Evolutionary conservation across 108 stramenopile genomes (phyloP).

Genomic region (Nitzschia inconspicua): DNA sequence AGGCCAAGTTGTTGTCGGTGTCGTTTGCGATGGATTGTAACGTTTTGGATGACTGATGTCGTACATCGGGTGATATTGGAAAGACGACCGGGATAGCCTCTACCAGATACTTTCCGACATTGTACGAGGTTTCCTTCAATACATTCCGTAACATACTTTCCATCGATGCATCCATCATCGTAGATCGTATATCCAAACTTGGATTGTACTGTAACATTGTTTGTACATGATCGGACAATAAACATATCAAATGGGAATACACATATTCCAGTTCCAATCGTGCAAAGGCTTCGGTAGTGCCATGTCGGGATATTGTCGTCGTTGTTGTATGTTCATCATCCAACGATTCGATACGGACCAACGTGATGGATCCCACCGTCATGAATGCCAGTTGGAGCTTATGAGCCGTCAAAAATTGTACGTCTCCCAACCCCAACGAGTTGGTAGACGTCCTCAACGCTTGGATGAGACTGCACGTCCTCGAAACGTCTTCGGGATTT

Average conservation of each 20-base stretch:
- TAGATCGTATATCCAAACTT: constrained; percentile 56
- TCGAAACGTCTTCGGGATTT: constrained; percentile 54
- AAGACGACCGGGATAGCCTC: constrained; percentile 55
- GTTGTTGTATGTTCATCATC: constrained; percentile 9
- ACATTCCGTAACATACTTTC: constrained; percentile 15
- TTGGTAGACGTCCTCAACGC: constrained; percentile 55
- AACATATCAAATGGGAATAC: constrained; percentile 69
- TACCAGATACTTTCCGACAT: constrained; percentile 43
- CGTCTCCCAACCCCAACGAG: constrained; percentile 49
- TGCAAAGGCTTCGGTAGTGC: constrained; percentile 55
- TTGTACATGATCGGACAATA: constrained; percentile 64
- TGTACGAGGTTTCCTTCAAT: constrained; percentile 18
- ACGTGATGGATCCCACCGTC: constrained; percentile 61
- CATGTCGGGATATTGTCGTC: neutral
- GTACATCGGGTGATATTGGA: constrained; percentile 61
- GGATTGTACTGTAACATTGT: constrained; percentile 52
- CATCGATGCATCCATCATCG: constrained; percentile 48
- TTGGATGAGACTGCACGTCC: constrained; percentile 60
- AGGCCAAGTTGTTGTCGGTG: constrained; percentile 35
- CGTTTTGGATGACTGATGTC: constrained; percentile 48
- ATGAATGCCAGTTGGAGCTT: constrained; percentile 49
- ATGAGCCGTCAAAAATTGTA: constrained; percentile 52
- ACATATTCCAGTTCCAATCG: constrained; percentile 70
- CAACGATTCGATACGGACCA: constrained; percentile 39
- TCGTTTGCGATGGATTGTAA: constrained; percentile 15